phyloP scores from a whole-genome alignment of 1,139 yeast genomes.

The Taphrina sp. region DNA sequence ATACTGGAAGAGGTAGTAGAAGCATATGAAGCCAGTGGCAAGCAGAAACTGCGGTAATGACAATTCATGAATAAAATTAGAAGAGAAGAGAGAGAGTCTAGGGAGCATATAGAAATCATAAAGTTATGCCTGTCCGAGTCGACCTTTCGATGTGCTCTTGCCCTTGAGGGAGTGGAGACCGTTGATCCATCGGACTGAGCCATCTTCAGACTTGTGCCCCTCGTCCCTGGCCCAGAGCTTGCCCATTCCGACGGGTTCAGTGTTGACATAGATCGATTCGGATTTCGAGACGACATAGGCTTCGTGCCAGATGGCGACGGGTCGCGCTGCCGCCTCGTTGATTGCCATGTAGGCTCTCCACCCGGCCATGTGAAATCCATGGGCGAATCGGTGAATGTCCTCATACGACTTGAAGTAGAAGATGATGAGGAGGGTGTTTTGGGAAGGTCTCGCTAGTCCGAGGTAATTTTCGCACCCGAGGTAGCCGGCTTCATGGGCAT shows the following conservation, averaged over 20 bases:
- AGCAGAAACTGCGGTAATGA: conserved; percentile 18
- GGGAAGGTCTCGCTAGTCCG: neutral
- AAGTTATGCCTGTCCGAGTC: no score
- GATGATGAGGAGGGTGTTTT: neutral
- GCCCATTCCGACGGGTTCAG: conserved; percentile 12
- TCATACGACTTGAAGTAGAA: conserved; percentile 9
- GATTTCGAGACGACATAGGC: conserved; percentile 3
- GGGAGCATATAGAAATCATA: no score
- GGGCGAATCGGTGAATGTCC: conserved; percentile 13
- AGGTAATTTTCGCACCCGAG: conserved; percentile 7
- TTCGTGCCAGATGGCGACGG: conserved; percentile 11
- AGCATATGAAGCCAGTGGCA: conserved; percentile 18
- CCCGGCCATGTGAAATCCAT: conserved; percentile 9
- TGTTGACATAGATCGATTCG: conserved; percentile 10
- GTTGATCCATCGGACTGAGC: neutral
- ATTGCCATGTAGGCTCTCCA: conserved; percentile 1
- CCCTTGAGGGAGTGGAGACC: neutral
- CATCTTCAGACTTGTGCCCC: neutral
- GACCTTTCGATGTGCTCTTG: neutral
- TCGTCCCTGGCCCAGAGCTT: neutral
- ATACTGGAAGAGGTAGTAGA: conserved; percentile 10
- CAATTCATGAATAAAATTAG: no score
- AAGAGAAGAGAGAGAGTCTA: no score
- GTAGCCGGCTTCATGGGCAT: conserved; percentile 2
- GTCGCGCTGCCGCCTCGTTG: neutral